phyloP scores from a whole-genome alignment of 495 filamentous ascomycete genomes.

The Penicillium cinerascens region DNA sequence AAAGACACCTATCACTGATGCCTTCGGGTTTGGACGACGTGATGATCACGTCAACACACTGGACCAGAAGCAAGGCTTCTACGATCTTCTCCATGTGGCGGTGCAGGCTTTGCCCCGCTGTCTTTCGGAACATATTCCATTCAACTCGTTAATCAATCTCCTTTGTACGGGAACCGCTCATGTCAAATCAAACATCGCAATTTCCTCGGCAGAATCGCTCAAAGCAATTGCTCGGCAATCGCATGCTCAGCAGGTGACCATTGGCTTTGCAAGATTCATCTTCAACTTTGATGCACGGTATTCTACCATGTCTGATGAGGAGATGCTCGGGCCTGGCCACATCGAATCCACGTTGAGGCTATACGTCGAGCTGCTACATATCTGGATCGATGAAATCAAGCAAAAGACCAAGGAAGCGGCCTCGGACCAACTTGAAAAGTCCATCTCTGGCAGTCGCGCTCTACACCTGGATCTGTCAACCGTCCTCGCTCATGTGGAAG shows the following conservation, averaged over 20 bases:
- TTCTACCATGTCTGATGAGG: conserved; percentile 95
- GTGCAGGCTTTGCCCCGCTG: conserved; percentile 93
- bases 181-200: conserved; percentile 86
- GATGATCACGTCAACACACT: conserved; percentile 71
- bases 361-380: conserved; percentile 88
- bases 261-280: conserved; percentile 93
- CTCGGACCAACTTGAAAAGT: conserved; percentile 55
- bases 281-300: conserved; percentile 97
- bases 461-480: conserved; percentile 83
- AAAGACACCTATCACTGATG: conserved; percentile 90
- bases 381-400: conserved; percentile 96
- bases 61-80: conserved; percentile 92
- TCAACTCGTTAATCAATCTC: conserved; percentile 91
- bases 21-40: conserved; percentile 80
- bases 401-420: conserved; percentile 74
- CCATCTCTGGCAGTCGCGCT: conserved; percentile 52
- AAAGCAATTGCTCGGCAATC: conserved; percentile 93
- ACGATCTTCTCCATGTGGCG: conserved; percentile 91
- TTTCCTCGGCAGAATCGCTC: conserved; percentile 84
- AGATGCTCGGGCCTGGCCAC: conserved; percentile 91
- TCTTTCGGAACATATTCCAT: conserved; percentile 82
- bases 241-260: conserved; percentile 92
- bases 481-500: conserved; percentile 88
- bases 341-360: conserved; percentile 91
- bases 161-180: conserved; percentile 96